Evolutionary conservation across 1,139 yeast species (phyloP).

Genomic region (Pichiaceae sp.): DNA sequence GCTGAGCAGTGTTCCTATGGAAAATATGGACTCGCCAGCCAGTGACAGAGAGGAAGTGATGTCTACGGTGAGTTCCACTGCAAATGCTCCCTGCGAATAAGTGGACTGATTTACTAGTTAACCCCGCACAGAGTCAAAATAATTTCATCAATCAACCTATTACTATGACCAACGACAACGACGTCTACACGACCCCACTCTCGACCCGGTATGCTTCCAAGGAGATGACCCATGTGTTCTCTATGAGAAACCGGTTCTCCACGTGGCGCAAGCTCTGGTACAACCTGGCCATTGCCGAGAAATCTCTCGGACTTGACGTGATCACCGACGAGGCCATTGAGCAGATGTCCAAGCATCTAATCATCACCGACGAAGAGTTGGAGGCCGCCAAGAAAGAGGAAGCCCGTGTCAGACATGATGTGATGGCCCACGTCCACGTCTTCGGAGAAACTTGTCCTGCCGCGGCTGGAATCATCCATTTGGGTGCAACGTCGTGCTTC

Average conservation of each 20-base stretch:
- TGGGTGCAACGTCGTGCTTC: conserved; percentile 97
- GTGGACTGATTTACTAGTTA: neutral
- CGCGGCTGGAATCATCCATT: conserved; percentile 95
- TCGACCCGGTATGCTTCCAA: conserved; percentile 96
- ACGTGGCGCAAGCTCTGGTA: conserved; percentile 99
- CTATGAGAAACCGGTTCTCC: conserved; percentile 86
- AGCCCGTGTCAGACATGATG: conserved; percentile 98
- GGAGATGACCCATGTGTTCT: conserved; percentile 91
- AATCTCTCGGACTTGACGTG: conserved; percentile 76
- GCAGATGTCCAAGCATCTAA: conserved; percentile 71
- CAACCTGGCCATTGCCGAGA: conserved; percentile 91
- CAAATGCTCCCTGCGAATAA: conserved; percentile 2
- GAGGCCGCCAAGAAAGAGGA: conserved; percentile 86
- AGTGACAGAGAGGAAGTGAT: conserved; percentile 3
- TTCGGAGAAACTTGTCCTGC: conserved; percentile 90
- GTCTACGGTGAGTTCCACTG: conserved; percentile 2
- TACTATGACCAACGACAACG: conserved; percentile 28
- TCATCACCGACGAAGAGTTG: conserved; percentile 88
- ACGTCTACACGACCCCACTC: conserved; percentile 81
- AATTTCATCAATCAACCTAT: neutral
- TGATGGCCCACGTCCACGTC: conserved; percentile 97
- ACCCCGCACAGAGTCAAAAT: neutral
- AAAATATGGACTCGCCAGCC: neutral
- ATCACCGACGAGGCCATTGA: conserved; percentile 87
- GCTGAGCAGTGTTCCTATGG: neutral